Percentiles rank a stretch among this genome's conserved stretches.
phyloP scores from a whole-genome alignment of 164 flowering plant species.

The Aristolochia contorta region DNA sequence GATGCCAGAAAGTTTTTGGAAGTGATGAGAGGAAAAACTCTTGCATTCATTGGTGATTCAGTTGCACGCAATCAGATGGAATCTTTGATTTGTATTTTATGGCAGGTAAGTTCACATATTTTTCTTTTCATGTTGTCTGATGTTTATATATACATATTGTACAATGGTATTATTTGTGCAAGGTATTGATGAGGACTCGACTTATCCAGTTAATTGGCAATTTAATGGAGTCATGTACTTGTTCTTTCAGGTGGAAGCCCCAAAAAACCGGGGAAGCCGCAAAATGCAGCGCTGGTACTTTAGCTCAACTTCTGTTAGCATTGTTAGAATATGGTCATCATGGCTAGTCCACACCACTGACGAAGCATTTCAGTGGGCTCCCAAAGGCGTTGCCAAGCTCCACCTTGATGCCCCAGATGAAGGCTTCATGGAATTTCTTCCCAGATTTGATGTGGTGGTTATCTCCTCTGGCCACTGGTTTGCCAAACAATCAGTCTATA shows the following conservation, averaged over 20 bases:
- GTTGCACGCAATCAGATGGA: conserved; percentile 99
- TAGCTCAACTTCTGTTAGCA: conserved; percentile 47
- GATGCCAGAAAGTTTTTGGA: conserved; percentile 72
- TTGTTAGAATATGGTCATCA: conserved; percentile 91
- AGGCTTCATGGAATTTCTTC: conserved; percentile 43
- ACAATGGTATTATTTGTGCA: not conserved
- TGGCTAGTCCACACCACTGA: conserved; percentile 78
- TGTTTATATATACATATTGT: not conserved
- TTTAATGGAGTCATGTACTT: not conserved
- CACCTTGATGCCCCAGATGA: conserved; percentile 77
- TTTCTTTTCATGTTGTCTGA: not conserved
- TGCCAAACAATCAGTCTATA: conserved; percentile 74
- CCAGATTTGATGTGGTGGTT: conserved; percentile 63
- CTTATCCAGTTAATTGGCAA: too few species aligned
- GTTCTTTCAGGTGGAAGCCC: conserved; percentile 66
- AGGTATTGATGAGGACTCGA: too few species aligned
- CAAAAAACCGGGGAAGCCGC: conserved; percentile 68
- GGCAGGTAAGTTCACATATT: conserved; percentile 52
- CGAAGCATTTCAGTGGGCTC: conserved; percentile 58
- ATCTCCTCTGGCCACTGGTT: conserved; percentile 99
- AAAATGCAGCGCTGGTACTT: conserved; percentile 84
- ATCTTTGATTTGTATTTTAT: conserved; percentile 79
- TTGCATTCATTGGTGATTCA: conserved; percentile 92
- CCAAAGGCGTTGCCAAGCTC: conserved; percentile 61
- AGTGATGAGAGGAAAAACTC: conserved; percentile 85